Evolutionary conservation across 371 early-diverging fungal genomes (phyloP).

Genomic region (Caulochytrium protostelioides): DNA sequence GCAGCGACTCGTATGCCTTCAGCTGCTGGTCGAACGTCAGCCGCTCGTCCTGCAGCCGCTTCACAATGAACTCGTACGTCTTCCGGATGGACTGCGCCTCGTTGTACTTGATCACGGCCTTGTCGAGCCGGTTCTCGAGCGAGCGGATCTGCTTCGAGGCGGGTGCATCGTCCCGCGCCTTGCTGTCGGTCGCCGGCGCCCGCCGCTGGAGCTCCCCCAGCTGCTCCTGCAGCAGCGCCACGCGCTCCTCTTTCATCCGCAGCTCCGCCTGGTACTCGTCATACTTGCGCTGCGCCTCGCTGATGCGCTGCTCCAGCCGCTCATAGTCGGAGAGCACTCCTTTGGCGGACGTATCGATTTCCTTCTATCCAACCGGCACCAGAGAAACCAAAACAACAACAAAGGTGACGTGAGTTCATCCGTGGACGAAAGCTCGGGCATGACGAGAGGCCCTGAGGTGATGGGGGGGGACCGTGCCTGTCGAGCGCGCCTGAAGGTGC

Average conservation of each 20-base stretch:
- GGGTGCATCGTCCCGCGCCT: constrained; percentile 19
- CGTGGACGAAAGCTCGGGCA: no score
- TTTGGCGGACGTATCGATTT: constrained; percentile 11
- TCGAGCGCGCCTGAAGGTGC: no score
- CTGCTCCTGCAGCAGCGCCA: constrained; percentile 18
- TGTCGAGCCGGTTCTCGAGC: constrained; percentile 32
- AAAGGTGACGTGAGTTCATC: no score
- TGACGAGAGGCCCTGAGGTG: no score
- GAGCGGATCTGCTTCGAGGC: constrained; percentile 23
- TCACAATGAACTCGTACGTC: constrained; percentile 31
- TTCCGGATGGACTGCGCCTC: constrained; percentile 34
- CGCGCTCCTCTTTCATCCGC: constrained; percentile 13
- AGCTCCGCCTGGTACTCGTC: constrained; percentile 29
- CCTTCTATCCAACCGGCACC: constrained; percentile 1
- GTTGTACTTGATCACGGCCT: constrained; percentile 34
- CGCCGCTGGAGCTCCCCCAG: constrained; percentile 21
- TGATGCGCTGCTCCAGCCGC: constrained; percentile 22
- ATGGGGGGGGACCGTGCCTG: no score
- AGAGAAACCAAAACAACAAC: no score
- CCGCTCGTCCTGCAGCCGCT: constrained; percentile 29
- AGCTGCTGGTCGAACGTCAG: constrained; percentile 30
- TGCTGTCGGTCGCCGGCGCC: constrained; percentile 16
- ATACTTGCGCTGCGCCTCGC: constrained; percentile 28
- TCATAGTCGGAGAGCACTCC: constrained; percentile 22
- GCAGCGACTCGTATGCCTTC: constrained; percentile 22